phyloP scores from a whole-genome alignment of 2,329 filamentous ascomycete species.

The Ophiostoma sp. region DNA sequence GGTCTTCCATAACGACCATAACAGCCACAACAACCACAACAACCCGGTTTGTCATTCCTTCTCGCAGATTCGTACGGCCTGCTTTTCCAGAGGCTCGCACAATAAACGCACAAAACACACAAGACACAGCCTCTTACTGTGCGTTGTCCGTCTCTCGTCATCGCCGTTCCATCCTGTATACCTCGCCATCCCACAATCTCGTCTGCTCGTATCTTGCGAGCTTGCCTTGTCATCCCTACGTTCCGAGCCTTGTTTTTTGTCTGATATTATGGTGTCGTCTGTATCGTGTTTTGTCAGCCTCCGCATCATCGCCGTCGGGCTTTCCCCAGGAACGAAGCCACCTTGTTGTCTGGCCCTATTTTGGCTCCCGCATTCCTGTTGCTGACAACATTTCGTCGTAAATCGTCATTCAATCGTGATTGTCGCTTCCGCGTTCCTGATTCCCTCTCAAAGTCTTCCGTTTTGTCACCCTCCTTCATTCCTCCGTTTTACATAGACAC shows the following conservation, averaged over 20 bases:
- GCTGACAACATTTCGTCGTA: background rate
- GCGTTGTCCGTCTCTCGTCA: constrained; percentile 13
- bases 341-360: background rate
- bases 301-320: background rate
- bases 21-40: background rate
- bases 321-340: background rate
- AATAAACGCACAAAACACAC: background rate
- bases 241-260: background rate
- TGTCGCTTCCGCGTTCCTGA: background rate
- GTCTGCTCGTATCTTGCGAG: background rate
- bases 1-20: background rate
- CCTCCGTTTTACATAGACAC: background rate
- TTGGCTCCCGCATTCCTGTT: background rate
- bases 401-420: background rate
- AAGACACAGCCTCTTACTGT: background rate
- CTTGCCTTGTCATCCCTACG: background rate
- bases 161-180: background rate
- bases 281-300: background rate
- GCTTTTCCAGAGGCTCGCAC: background rate
- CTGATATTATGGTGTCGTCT: background rate
- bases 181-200: background rate
- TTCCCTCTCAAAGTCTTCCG: background rate
- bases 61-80: background rate
- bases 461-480: constrained; percentile 6
- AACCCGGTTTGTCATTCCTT: constrained; percentile 2